Evolutionary conservation across 208 protist species (phyloP), one percentile per base, ranked within the genome.

Genomic region (Leptomonas seymouri): DNA sequence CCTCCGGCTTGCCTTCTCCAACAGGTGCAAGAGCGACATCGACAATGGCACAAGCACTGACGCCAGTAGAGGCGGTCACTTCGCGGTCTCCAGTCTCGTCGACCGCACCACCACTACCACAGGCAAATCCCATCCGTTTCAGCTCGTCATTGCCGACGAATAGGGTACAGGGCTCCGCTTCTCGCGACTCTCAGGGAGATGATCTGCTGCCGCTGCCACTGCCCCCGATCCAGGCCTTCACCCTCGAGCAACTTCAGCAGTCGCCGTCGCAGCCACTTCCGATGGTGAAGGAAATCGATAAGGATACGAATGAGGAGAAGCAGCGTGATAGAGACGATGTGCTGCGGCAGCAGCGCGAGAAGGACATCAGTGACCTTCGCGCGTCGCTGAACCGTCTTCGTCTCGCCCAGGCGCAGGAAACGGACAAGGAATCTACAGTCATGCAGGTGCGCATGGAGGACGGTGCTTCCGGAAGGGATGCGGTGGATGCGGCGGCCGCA

Each of bases 381-480:
- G 42, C 63, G 15, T 69, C 71, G 9, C 36, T 70, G 44, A 53
- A 70, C 39, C 63, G 56, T 6, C 41, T 76, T 36, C 71, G 57
- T 34, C 46, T 39, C 20, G 14, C 41, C 16, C 71, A 71, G 51
- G 36, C 41, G 36, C 58, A 54, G 45, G 61, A 12, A 15, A 18
- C 30, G 21, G 57, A 57, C 61, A 49, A 44, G 18, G 31, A 21
- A 0, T 49, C 69, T 8, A 25, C 51, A 12, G 23, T 39, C 0
- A 41, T 25, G 31, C 45, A 55, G 46, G 30, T 50, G 23, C 58
- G 44, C 42, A 53, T 63, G 58, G 58, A 63, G 28, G 58, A 63
- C 44, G 9, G 27, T 9, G 58, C 39, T 6, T 9, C 58, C 5
- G 58, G 51, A 18, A 12, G 16, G 16, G 56, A 28, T 7, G 39